These are phyloP conservation scores for Ascomycota sp. DNA, from an alignment of 2,329 filamentous ascomycete genomes.

Conservation along the genomic window DNA sequence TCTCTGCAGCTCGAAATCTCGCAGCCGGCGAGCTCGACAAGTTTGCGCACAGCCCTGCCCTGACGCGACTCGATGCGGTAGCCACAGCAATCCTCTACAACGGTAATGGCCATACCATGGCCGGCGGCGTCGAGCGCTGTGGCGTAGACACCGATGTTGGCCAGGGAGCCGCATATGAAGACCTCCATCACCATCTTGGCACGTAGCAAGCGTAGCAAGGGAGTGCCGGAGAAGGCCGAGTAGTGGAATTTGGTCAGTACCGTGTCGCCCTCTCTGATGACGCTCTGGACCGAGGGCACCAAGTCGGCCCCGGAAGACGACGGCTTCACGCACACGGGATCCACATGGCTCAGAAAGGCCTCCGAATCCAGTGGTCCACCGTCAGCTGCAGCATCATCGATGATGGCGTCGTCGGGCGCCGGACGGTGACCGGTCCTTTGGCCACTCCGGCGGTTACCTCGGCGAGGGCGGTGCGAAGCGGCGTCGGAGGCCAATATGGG, in stretches of 20 bases:
- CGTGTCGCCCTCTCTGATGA: constrained; percentile 25
- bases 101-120: constrained; percentile 67
- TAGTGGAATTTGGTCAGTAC: constrained; percentile 53
- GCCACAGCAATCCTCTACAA: constrained; percentile 75
- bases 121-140: constrained; percentile 77
- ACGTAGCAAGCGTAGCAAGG: constrained; percentile 54
- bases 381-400: background rate
- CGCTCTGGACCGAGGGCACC: constrained; percentile 17
- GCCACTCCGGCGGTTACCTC: background rate
- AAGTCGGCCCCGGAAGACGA: constrained; percentile 24
- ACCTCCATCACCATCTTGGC: constrained; percentile 73
- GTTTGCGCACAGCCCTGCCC: constrained; percentile 42
- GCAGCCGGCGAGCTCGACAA: constrained; percentile 55
- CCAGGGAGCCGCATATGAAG: constrained; percentile 68
- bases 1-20: constrained; percentile 36
- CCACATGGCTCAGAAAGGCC: constrained; percentile 22
- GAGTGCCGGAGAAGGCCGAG: constrained; percentile 61
- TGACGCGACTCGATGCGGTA: constrained; percentile 51
- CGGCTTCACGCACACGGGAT: constrained; percentile 20
- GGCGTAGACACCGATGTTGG: constrained; percentile 74
- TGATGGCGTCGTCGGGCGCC: background rate
- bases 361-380: constrained; percentile 12
- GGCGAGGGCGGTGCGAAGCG: constrained; percentile 2
- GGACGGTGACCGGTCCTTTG: no score
- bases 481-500: constrained; percentile 23